Percentiles rank a stretch among this genome's conserved stretches.
Conservation (phyloP, 2,329 filamentous ascomycete genomes). For the Colletotrichum camelliae region DNA sequence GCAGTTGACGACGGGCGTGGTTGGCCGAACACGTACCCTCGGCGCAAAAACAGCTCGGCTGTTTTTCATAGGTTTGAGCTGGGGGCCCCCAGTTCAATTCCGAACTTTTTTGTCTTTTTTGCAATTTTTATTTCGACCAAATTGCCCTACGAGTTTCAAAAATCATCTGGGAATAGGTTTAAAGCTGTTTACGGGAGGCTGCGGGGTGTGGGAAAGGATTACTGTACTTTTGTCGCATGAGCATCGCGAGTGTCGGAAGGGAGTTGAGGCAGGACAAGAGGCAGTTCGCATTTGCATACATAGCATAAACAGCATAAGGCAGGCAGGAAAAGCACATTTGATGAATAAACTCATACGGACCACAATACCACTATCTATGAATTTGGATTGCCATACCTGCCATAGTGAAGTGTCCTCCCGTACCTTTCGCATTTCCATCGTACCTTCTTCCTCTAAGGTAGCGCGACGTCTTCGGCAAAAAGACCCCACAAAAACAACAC, state of each 20-base stretch:
- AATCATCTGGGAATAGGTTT: accelerated
- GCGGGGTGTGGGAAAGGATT: neutral
- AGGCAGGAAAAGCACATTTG: neutral
- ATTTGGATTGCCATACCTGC: neutral
- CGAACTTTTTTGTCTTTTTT: neutral
- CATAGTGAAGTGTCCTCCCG: neutral
- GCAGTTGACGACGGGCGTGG: neutral
- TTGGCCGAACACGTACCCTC: neutral
- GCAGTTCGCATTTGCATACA: neutral
- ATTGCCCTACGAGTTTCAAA: accelerated
- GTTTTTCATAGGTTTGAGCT: neutral
- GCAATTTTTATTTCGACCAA: neutral
- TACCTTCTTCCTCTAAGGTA: neutral
- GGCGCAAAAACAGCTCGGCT: neutral
- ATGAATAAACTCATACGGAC: neutral
- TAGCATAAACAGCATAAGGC: neutral
- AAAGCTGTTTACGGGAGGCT: neutral
- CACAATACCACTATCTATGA: neutral
- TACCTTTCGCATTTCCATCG: neutral
- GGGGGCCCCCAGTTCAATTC: neutral
- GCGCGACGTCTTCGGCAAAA: neutral
- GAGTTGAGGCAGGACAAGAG: neutral
- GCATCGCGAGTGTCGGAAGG: neutral
- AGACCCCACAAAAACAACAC: neutral
- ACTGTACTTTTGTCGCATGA: neutral